phyloP scores from a whole-genome alignment of 179 eudicot genomes.

The Drosera spatulata region DNA sequence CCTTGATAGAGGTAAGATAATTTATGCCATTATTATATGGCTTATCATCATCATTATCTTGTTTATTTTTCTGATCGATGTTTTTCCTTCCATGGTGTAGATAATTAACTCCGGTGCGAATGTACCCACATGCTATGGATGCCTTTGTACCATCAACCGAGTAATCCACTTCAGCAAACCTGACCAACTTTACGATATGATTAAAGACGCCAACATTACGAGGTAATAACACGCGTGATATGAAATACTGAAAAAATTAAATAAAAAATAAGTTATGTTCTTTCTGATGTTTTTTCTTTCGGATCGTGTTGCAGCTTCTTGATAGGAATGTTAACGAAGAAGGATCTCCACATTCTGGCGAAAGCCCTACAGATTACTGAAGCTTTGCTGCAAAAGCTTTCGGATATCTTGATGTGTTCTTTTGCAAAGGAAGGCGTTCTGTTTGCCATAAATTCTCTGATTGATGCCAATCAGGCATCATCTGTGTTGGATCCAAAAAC shows the following conservation, averaged over 20 bases:
- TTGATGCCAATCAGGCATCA: conserved; percentile 24
- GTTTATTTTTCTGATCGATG: conserved; percentile 7
- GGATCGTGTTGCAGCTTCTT: conserved; percentile 54
- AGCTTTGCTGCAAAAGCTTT: conserved; percentile 57
- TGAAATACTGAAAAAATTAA: neutral
- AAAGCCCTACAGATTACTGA: conserved; percentile 73
- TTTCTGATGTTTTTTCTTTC: neutral
- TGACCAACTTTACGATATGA: conserved; percentile 52
- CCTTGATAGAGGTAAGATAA: conserved; percentile 52
- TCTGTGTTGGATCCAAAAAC: conserved; percentile 19
- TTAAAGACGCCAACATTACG: conserved; percentile 56
- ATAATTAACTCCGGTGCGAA: conserved; percentile 79
- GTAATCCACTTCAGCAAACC: conserved; percentile 56
- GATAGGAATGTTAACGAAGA: conserved; percentile 75
- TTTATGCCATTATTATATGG: neutral
- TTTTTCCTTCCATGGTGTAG: conserved; percentile 29
- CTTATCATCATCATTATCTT: neutral
- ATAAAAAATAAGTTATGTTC: neutral
- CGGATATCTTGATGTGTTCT: conserved; percentile 43
- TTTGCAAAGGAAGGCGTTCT: conserved; percentile 84
- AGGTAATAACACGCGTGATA: conserved; percentile 30
- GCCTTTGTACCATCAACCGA: conserved; percentile 69
- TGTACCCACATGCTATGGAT: conserved; percentile 59
- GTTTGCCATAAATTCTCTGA: conserved; percentile 46
- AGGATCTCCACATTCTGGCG: conserved; percentile 65